A percentile compares a stretch with the other conserved stretches of the same genome.
These are phyloP conservation scores for Ceratopteris richardii DNA, from an alignment of 75 land plant species.

Conservation along the genomic window DNA sequence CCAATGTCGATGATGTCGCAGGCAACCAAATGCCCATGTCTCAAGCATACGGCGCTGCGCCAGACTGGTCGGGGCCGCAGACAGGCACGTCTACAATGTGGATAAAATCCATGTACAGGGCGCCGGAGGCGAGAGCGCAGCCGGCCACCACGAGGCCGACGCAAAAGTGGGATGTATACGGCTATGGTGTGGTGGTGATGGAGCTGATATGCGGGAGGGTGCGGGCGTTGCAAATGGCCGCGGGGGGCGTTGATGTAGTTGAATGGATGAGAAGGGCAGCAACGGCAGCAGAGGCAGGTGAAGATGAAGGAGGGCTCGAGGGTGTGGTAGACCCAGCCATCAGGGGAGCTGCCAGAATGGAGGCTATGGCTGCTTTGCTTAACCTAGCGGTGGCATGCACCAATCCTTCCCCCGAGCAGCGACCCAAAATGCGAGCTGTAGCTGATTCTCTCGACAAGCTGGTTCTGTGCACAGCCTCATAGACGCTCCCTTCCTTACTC, in stretches of 20 bases:
- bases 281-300: too few species aligned
- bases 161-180: constrained; percentile 59
- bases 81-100: too few species aligned
- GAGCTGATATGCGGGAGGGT: constrained; percentile 40
- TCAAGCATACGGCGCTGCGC: too few species aligned
- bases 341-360: neutral
- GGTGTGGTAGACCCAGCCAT: too few species aligned
- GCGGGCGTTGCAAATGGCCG: constrained; percentile 17
- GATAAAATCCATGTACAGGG: too few species aligned
- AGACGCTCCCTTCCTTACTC: too few species aligned
- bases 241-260: constrained; percentile 18
- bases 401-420: constrained; percentile 36
- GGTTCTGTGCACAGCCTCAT: too few species aligned
- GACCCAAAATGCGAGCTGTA: constrained; percentile 50
- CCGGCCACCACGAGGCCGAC: constrained; percentile 13
- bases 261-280: constrained; percentile 6
- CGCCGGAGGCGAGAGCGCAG: constrained; percentile 19
- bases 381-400: constrained; percentile 57
- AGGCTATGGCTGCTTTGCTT: constrained; percentile 36
- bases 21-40: too few species aligned
- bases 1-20: too few species aligned
- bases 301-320: too few species aligned
- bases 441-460: constrained; percentile 34
- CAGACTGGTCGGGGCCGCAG: too few species aligned
- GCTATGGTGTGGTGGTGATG: constrained; percentile 50